A percentile compares a stretch with the other conserved stretches of the same genome.
phyloP scores from a whole-genome alignment of 2,329 filamentous ascomycete genomes.

The Tolypocladium endophyticum region DNA sequence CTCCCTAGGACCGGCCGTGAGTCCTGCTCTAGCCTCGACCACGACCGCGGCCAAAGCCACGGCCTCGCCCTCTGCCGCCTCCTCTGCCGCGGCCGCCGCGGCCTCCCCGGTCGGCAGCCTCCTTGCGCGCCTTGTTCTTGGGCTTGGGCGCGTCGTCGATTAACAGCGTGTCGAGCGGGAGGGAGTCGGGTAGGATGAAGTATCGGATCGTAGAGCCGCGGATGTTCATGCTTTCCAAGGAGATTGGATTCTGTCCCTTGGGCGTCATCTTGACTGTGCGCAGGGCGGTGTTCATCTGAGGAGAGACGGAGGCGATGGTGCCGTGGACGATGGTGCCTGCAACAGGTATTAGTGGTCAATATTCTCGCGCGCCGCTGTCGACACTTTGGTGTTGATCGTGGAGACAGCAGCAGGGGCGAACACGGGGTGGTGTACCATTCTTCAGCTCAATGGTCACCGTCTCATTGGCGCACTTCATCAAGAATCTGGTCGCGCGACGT shows the following conservation, averaged over 20 bases:
- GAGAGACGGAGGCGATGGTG: conserved; percentile 92
- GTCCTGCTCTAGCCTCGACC: conserved; percentile 14
- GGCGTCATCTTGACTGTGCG: conserved; percentile 95
- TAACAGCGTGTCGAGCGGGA: conserved; percentile 88
- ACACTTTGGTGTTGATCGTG: background rate
- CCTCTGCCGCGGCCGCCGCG: conserved; percentile 42
- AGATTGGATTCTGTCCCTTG: conserved; percentile 75
- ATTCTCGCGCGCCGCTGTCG: background rate
- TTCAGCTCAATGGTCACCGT: conserved; percentile 98
- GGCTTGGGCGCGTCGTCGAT: conserved; percentile 97
- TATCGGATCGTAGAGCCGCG: conserved; percentile 94
- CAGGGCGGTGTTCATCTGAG: conserved; percentile 96
- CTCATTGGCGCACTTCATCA: conserved; percentile 99
- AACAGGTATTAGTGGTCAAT: background rate
- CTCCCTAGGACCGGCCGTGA: background rate
- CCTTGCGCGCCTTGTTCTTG: conserved; percentile 99
- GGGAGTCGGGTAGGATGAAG: conserved; percentile 89
- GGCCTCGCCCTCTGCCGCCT: conserved; percentile 42
- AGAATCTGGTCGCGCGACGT: conserved; percentile 53
- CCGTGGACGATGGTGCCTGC: conserved; percentile 90
- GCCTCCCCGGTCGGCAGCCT: conserved; percentile 49
- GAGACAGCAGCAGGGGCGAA: background rate
- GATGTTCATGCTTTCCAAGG: conserved; percentile 92
- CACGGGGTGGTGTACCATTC: conserved; percentile 58
- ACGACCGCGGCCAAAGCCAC: conserved; percentile 24